phyloP scores from a whole-genome alignment of 352 stramenopile genomes.

The Phytophthora nicotianae region DNA sequence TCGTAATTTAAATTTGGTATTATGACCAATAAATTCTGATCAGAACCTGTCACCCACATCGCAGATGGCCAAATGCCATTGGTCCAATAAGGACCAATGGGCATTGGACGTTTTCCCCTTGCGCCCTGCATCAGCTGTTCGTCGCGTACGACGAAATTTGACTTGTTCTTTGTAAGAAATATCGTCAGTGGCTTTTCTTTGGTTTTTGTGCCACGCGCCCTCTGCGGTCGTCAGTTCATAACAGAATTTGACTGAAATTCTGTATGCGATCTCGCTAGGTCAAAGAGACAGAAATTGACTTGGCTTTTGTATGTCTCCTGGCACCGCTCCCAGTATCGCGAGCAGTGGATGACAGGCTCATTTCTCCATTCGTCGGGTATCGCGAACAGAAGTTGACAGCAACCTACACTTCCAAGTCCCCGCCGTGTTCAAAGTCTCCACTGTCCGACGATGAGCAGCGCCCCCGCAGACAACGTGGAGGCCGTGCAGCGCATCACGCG shows the following conservation, averaged over 20 bases:
- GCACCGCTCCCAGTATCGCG: conserved; percentile 15
- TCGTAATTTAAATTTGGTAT: too few species aligned
- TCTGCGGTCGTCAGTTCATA: neutral
- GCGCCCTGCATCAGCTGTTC: neutral
- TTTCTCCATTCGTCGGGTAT: conserved; percentile 28
- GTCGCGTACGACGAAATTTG: neutral
- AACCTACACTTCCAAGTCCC: conserved; percentile 20
- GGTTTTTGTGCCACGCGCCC: neutral
- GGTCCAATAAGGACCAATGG: too few species aligned
- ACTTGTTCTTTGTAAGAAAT: neutral
- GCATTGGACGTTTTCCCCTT: too few species aligned
- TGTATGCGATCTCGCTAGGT: neutral
- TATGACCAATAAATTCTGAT: too few species aligned
- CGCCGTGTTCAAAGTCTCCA: conserved; percentile 8
- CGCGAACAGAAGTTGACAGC: conserved; percentile 25
- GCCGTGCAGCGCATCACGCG: conserved; percentile 68
- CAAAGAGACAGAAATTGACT: too few species aligned
- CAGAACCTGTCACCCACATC: too few species aligned
- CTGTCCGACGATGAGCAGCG: conserved; percentile 3
- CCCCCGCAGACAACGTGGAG: conserved; percentile 42
- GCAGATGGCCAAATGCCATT: too few species aligned
- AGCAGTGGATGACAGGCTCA: conserved; percentile 25
- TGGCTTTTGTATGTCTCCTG: too few species aligned
- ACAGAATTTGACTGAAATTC: neutral
- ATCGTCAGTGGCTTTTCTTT: neutral